Percentiles rank a stretch among this genome's conserved stretches.
Conservation (phyloP, 768 basidiomycete genomes). For the Kwoniella heveanensis region DNA sequence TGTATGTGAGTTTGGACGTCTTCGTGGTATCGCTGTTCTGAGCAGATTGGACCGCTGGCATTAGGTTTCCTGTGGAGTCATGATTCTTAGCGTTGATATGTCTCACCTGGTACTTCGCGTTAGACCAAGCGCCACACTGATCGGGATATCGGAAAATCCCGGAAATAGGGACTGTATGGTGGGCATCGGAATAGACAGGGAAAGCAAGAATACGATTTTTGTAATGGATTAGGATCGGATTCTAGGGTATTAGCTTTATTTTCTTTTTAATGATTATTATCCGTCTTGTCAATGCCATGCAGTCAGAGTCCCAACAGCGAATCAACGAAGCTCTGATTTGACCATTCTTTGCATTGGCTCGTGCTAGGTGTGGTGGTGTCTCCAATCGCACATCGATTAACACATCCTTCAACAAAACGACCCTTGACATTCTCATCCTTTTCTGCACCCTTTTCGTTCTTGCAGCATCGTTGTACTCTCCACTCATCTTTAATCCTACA, state of each 20-base stretch:
- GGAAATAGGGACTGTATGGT: background rate
- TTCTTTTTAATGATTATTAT: background rate
- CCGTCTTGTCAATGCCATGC: too few species aligned
- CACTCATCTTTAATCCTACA: constrained; percentile 1
- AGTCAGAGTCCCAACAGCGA: background rate
- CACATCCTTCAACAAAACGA: constrained; percentile 12
- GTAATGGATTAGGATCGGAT: background rate
- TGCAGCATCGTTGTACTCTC: constrained; percentile 5
- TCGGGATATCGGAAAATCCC: background rate
- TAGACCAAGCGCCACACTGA: background rate
- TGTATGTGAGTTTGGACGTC: too few species aligned
- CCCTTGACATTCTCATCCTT: constrained; percentile 16
- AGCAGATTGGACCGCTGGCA: too few species aligned
- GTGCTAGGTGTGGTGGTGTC: background rate
- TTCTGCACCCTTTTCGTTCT: background rate
- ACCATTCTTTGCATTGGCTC: background rate
- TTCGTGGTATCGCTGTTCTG: too few species aligned
- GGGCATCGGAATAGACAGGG: constrained; percentile 5
- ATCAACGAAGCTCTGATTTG: constrained; percentile 6
- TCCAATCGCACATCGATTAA: background rate
- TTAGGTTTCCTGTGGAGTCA: too few species aligned
- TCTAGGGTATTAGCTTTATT: background rate
- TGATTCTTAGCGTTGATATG: too few species aligned
- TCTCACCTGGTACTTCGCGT: too few species aligned
- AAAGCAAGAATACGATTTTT: background rate